Evolutionary conservation across 1,284 basidiomycete species (phyloP), one percentile per base, ranked within the genome.

Genomic region (Melampsora larici-populina): DNA sequence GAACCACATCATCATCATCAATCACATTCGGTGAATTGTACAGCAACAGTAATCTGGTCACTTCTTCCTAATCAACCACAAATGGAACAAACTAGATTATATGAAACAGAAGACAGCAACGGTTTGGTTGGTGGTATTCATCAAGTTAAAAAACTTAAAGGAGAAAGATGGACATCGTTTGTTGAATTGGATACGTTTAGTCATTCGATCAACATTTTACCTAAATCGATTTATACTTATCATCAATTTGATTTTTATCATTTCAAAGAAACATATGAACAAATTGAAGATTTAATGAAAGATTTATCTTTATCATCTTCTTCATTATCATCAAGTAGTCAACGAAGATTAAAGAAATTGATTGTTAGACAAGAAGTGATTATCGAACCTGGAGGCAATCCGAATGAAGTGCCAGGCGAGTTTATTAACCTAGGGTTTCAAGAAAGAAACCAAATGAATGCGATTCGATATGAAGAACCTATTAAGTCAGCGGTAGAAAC

Each of bases 211-310:
- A 58, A 60, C 6, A 70, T 78, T 46, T 46, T 78, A 65, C 75
- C 75, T 26, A 48, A 67, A 21, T 78, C 75, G 8, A 78, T 78
- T 26, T 78, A 78, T 55, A 49, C 68, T 13, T 70, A 21, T 40
- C 68, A 78, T 26, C 75, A 78, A 51, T 70, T 78, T 70, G 67
- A 78, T 24, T 78, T 78, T 33, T 78, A 36, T 64, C n/a, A 78
- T 29, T 66, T 69, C 31, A 0, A 15, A 36, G 36, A 36, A 36
- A 3, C 36, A 36, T 36, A 36, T 36, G 3, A 3, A 36, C 3
- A 9, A 4, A 36, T 36, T 4, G 36, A 36, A 36, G 36, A 36
- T 4, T 36, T 36, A 36, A 36, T 36, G 36, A 36, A 36, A 55
- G 51, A 24, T 21, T 21, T 49, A 11, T 21, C 48, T 11, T 21